Evolutionary conservation across 192 early-diverging fungal genomes (phyloP), one percentile per base, ranked within the genome.

Genomic region (Glomus cerebriforme): DNA sequence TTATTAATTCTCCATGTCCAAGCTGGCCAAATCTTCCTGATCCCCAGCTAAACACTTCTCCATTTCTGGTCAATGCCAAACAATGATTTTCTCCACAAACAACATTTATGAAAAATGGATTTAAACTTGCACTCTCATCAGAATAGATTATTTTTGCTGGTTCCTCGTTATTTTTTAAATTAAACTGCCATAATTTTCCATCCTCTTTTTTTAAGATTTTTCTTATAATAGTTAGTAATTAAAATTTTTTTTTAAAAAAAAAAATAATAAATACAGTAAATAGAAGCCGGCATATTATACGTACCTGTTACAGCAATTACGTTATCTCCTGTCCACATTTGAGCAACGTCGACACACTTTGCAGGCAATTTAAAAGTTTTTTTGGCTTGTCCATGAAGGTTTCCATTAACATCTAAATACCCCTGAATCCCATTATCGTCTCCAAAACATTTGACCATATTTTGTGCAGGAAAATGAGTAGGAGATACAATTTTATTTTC

Each of bases 21-120:
- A 85, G 73, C 54, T 85, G 84, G n/a, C 84, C 82, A 79, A 81
- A 66, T 68, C 84, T 68, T n/a, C 82, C 80, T 13, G 80, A 80
- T n/a, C 84, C 84, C 82, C 84, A 85, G 47, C 79, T 83, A 58
- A 79, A 83, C 2, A 85, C 75, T 37, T 78, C 75, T 1, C 84
- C 81, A 35, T 81, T 45, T 15, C 2, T 13, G 5, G 74, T 77
- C 1, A 83, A 60, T 7, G 81, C 80, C 9, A 85, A 39, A 29
- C 80, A 75, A 64, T 85, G 84, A 12, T 78, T 81, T 27, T 85
- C 84, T 32, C 84, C 84, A 64, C 59, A 76, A 32, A 24, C 59
- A 27, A 76, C 60, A 27, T 63, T 76, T 24, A 15, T 64, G n/a
- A 76, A 76, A 75, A 58, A 59, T 34, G 29, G 9, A 8, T 75